Base-by-base conservation (phyloP, 2,329 filamentous ascomycete species). In the Aquanectria penicillioides region DNA sequence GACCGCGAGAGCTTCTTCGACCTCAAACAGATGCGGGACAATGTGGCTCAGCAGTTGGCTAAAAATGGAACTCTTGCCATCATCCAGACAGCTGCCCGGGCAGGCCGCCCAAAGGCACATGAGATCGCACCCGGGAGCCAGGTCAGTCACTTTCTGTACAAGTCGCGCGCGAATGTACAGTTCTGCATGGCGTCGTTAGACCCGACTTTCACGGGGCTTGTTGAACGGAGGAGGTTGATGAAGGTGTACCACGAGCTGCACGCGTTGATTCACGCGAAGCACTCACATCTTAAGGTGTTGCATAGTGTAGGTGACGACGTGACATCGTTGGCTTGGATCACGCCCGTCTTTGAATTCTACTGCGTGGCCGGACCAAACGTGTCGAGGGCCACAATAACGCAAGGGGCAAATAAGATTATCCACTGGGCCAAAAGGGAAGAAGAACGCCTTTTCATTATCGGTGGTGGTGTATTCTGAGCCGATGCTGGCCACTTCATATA, bases 1-100 rank as follows among this genome's bases (percentile, higher is more conserved):
- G 90, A 97, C 68, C 95, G 94, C 72, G 94, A 99, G 77, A 90
- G 91, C 68, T 99, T 99, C 78, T 98, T 92, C 73, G 89, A 92
- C 51, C 82, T 99, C 68, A 89, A 95, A 72, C 86, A 88, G 62
- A 89, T 89, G 86, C 83, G 86, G 51, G 83, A 88, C 68, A 83
- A 84, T 34, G 82, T 89, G 31, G 80, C 83, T 9, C 74, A 87
- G 73, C 90, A 94, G 77, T 81, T 98, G 61, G 85, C 89, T 61
- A 90, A 88, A 69, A 94, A 90, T 69, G 88, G 89, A 49, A 89
- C 87, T 68, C 86, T 98, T 68, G 81, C 87, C 25, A 81, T 91
- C 52, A 94, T 99, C 72, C 87, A 87, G 62, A 78, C 82, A 3
- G 91, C 94, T 12, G 87, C 92, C 26, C 83, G 83, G 9, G 80